Evolutionary conservation across 805 yeast genomes (phyloP).

Genomic region (Monosporozyma siamensis): DNA sequence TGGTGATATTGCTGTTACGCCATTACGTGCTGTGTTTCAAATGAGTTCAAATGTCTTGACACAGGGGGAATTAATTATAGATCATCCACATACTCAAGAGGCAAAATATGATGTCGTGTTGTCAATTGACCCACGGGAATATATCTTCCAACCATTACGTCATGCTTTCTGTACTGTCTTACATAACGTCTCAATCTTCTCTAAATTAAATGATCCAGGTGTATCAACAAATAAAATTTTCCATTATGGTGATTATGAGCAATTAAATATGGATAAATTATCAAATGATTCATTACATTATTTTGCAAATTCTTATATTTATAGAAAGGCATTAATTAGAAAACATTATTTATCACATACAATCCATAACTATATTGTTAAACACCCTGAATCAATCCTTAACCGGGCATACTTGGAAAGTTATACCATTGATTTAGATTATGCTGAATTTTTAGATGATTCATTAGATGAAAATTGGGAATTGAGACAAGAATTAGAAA

Average conservation of each 20-base stretch:
- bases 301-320: constrained; percentile 69
- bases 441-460: constrained; percentile 93
- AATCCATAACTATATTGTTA: constrained; percentile 61
- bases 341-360: constrained; percentile 86
- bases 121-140: constrained; percentile 31
- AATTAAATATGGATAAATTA: constrained; percentile 60
- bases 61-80: constrained; percentile 13
- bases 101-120: constrained; percentile 12
- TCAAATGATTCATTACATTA: constrained; percentile 36
- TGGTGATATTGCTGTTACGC: constrained; percentile 60
- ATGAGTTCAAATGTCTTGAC: constrained; percentile 17
- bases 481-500: constrained; percentile 64
- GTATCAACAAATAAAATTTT: constrained; percentile 34
- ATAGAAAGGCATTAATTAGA: constrained; percentile 82
- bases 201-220: constrained; percentile 4
- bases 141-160: constrained; percentile 34
- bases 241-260: constrained; percentile 88
- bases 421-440: constrained; percentile 78
- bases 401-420: constrained; percentile 59
- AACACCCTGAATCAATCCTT: constrained; percentile 61
- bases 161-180: constrained; percentile 26
- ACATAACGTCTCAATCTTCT: constrained; percentile 29
- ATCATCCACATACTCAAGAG: not conserved
- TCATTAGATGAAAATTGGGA: constrained; percentile 89
- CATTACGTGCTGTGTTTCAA: constrained; percentile 62